Evolutionary conservation across 768 basidiomycete genomes (phyloP).

Genomic region (Rhizopogon sp.): DNA sequence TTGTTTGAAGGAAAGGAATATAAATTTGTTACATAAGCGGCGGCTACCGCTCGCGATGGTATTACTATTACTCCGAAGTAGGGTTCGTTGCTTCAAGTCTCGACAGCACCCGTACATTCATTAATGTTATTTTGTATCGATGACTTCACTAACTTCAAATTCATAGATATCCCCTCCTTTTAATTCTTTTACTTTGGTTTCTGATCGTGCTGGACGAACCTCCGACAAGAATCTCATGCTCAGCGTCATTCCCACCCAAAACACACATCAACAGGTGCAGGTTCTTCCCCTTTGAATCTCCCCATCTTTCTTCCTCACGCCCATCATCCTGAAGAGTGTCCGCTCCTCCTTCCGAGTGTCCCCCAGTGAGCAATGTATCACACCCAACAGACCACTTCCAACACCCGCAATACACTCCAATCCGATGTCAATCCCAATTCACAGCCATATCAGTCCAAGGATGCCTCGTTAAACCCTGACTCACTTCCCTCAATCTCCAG

Average conservation of each 20-base stretch:
- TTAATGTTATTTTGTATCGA: background rate
- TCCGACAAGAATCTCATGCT: slow-evolving; percentile 3
- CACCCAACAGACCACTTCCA: slow-evolving; percentile 7
- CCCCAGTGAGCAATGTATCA: slow-evolving; percentile 7
- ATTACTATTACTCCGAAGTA: too few species aligned
- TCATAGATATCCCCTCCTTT: background rate
- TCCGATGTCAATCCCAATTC: background rate
- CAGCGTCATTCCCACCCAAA: slow-evolving; percentile 13
- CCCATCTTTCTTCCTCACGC: slow-evolving; percentile 1
- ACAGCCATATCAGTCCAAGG: background rate
- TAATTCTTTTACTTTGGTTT: background rate
- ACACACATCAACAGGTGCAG: slow-evolving; percentile 12
- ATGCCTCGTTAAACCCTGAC: background rate
- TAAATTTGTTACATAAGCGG: background rate
- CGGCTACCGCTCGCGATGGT: too few species aligned
- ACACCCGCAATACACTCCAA: slow-evolving; percentile 3
- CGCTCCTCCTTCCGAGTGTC: background rate
- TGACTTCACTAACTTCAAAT: background rate
- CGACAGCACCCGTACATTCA: background rate
- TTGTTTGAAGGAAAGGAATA: too few species aligned
- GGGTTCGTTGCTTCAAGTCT: background rate
- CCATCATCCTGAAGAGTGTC: background rate
- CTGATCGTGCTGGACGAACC: slow-evolving; percentile 5
- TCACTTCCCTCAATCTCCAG: slow-evolving; percentile 8
- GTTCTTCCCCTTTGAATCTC: slow-evolving; percentile 1